Evolutionary conservation across 2,329 filamentous ascomycete species (phyloP), one percentile per base, ranked within the genome.

Genomic region (Dactylellina drechsleri): DNA sequence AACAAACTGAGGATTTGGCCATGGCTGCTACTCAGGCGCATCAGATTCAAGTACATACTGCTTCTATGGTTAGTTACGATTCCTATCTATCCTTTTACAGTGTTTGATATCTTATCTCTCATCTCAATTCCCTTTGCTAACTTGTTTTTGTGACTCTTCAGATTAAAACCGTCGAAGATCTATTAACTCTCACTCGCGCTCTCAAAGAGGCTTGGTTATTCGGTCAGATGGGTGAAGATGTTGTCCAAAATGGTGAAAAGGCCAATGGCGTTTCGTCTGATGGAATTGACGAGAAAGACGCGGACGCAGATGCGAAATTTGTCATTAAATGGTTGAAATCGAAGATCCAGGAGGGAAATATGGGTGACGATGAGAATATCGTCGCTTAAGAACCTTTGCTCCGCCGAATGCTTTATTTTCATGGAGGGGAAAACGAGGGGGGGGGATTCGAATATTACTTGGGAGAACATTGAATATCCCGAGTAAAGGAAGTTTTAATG

Each of bases 201-300:
- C 83, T 91, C 81, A 89, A 90, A 79, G 88, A 90, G 79, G 83
- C 87, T 20, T 90, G 89, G 89, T 82, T 90, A 4, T 90, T 89
- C 78, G 89, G 89, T 2, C 86, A 87, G 68, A 83, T 90, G 50
- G 85, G 79, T 41, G 72, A 70, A 20, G 72, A 70, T 40, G 56
- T 61, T n/a, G 54, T 50, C 23, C 57, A 57, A 13, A 57, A 56
- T 16, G 66, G 43, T 7, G 64, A 66, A n/a, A 28, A 54, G 31
- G 28, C 47, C 1, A 53, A 47, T 26, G 58, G 89, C 67, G 89
- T 87, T 0, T 80, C 89, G 1, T 18, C 52, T 10, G 78, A 80
- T 40, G 76, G 76, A 57, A 75, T 83, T 13, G 82, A 82, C 66
- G 80, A 83, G 47, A 82, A 82, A 36, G 78, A 81, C 18, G 82